Conservation (phyloP, 371 early-diverging fungal species). For the Umbelopsis sp. region DNA sequence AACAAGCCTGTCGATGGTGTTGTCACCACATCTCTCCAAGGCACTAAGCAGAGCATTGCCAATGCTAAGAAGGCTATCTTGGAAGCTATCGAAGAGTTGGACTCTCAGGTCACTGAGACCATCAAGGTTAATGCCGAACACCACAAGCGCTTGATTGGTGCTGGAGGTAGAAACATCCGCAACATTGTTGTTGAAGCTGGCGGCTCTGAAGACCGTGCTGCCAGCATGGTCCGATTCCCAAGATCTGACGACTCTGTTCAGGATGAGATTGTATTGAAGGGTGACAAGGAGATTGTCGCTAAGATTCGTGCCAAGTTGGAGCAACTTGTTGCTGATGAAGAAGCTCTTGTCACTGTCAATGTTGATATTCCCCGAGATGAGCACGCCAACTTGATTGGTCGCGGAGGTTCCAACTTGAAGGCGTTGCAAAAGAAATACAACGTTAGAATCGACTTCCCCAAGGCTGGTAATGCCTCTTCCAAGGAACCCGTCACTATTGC, state of each 20-base stretch:
- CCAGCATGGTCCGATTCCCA: slow-evolving; percentile 62
- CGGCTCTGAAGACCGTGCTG: slow-evolving; percentile 56
- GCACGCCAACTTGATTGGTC: slow-evolving; percentile 68
- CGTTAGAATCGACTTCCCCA: slow-evolving; percentile 65
- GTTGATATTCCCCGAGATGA: slow-evolving; percentile 57
- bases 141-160: slow-evolving; percentile 82
- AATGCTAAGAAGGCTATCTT: slow-evolving; percentile 55
- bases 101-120: slow-evolving; percentile 47
- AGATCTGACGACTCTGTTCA: slow-evolving; percentile 26
- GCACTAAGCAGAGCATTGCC: slow-evolving; percentile 57
- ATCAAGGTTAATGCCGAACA: slow-evolving; percentile 63
- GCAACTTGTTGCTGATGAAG: slow-evolving; percentile 48
- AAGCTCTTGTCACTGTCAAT: slow-evolving; percentile 39
- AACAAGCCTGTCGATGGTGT: slow-evolving; percentile 22
- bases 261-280: slow-evolving; percentile 54
- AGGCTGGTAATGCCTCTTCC: slow-evolving; percentile 9
- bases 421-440: slow-evolving; percentile 53
- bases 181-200: slow-evolving; percentile 67
- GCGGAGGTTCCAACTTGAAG: slow-evolving; percentile 61
- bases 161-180: slow-evolving; percentile 72
- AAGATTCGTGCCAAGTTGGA: slow-evolving; percentile 53
- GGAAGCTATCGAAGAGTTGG: slow-evolving; percentile 56
- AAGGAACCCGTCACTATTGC: slow-evolving; percentile 54
- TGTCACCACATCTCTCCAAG: slow-evolving; percentile 63
- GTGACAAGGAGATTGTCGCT: slow-evolving; percentile 58